phyloP scores from a whole-genome alignment of 768 basidiomycete species.

The Crepidotus variabilis region DNA sequence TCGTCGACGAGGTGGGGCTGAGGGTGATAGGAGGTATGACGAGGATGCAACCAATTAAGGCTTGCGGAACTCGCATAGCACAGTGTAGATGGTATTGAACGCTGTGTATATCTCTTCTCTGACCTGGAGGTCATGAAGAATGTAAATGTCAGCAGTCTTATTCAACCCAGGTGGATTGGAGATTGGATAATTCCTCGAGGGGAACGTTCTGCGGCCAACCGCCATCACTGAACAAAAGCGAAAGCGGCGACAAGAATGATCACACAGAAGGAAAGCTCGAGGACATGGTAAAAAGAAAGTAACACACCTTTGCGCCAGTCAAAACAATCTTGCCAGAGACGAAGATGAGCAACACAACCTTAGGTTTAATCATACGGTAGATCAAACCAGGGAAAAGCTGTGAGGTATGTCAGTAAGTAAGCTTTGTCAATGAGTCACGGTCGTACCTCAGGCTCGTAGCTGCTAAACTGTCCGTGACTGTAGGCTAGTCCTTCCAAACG shows the following conservation, averaged over 20 bases:
- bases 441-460: conserved; percentile 94
- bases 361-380: conserved; percentile 99
- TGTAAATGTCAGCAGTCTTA: conserved; percentile 42
- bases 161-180: conserved; percentile 42
- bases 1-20: conserved; percentile 16
- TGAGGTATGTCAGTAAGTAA: neutral
- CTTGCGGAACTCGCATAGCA: conserved; percentile 93
- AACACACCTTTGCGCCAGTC: conserved; percentile 93
- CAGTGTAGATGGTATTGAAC: conserved; percentile 99
- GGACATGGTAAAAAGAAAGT: conserved; percentile 16
- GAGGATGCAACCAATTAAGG: conserved; percentile 41
- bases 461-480: conserved; percentile 96
- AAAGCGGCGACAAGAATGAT: neutral
- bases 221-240: conserved; percentile 7
- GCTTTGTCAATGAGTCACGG: neutral
- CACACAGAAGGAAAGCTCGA: conserved; percentile 12
- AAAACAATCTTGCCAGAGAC: conserved; percentile 99
- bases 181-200: conserved; percentile 15
- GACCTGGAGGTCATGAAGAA: conserved; percentile 57
- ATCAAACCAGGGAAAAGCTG: conserved; percentile 98
- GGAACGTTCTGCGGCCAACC: conserved; percentile 16
- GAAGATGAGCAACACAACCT: conserved; percentile 97
- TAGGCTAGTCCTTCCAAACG: conserved; percentile 96
- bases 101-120: conserved; percentile 99
- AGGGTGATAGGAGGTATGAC: conserved; percentile 15